phyloP scores from a whole-genome alignment of 768 basidiomycete genomes.

The Leccinum variicolor region DNA sequence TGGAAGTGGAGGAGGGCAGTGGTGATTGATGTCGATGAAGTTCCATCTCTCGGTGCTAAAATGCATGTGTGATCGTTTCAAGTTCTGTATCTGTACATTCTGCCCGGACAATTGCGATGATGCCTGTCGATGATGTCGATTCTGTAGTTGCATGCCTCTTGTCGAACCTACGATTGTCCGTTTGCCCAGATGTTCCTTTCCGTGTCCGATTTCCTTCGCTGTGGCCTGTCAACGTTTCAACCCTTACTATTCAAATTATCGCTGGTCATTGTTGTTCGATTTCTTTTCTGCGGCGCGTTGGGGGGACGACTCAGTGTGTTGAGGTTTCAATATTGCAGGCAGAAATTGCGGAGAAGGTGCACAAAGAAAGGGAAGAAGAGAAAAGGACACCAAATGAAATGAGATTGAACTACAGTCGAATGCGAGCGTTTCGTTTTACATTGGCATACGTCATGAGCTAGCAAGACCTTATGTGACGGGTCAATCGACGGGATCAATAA shows the following conservation, averaged over 20 bases:
- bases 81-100: constrained; percentile 5
- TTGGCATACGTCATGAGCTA: constrained; percentile 13
- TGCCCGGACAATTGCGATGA: constrained; percentile 1
- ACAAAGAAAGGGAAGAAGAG: neutral
- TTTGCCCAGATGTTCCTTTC: neutral
- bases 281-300: neutral
- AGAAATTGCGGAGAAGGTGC: neutral
- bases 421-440: constrained; percentile 17
- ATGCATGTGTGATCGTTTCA: constrained; percentile 9
- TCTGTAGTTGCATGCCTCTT: constrained; percentile 4
- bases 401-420: constrained; percentile 1
- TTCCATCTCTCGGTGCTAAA: constrained; percentile 2
- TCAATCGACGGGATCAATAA: neutral
- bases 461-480: constrained; percentile 5
- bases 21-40: constrained; percentile 4
- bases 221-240: neutral
- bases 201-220: neutral
- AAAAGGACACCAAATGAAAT: neutral
- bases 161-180: neutral
- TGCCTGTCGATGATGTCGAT: constrained; percentile 3
- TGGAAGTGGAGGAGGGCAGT: constrained; percentile 1
- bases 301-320: too few species aligned
- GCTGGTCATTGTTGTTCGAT: neutral
- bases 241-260: neutral
- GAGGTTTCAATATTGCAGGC: constrained; percentile 13